Conservation (phyloP, 2,329 filamentous ascomycete genomes). For the Alternaria tenuissima region DNA sequence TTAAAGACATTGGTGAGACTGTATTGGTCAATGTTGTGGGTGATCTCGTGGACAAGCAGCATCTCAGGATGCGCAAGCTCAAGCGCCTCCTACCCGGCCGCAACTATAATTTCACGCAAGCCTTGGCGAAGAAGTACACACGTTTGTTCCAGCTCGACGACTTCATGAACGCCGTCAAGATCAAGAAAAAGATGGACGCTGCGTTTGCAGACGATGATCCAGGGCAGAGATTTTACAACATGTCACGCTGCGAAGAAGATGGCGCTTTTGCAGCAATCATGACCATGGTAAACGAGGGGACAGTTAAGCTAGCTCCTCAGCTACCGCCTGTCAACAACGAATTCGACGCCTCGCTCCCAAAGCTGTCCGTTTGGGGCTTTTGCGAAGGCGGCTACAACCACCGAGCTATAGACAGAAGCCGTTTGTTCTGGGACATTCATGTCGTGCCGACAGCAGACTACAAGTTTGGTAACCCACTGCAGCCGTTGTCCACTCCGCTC, state of each 20-base stretch:
- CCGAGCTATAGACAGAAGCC: slow-evolving; percentile 70
- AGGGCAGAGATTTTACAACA: slow-evolving; percentile 45
- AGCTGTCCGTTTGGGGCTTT: slow-evolving; percentile 70
- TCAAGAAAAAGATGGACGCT: slow-evolving; percentile 68
- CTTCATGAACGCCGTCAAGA: slow-evolving; percentile 62
- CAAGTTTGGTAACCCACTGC: slow-evolving; percentile 63
- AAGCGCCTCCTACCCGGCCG: slow-evolving; percentile 64
- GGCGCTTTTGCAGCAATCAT: slow-evolving; percentile 72
- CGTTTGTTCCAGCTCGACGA: slow-evolving; percentile 58
- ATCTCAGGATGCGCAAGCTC: slow-evolving; percentile 69
- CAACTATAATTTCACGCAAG: slow-evolving; percentile 69
- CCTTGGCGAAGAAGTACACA: slow-evolving; percentile 64
- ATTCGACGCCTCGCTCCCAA: slow-evolving; percentile 51
- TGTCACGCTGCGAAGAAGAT: slow-evolving; percentile 68
- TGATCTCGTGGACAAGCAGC: slow-evolving; percentile 60
- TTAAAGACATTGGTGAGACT: slow-evolving; percentile 44
- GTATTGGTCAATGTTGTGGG: slow-evolving; percentile 60
- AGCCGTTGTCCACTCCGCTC: slow-evolving; percentile 50
- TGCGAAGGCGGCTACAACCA: slow-evolving; percentile 76
- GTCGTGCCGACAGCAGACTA: slow-evolving; percentile 68
- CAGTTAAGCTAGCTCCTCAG: slow-evolving; percentile 62
- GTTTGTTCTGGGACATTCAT: slow-evolving; percentile 70
- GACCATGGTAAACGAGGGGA: slow-evolving; percentile 69
- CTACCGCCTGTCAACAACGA: slow-evolving; percentile 65
- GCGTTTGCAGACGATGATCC: slow-evolving; percentile 54